Percentiles rank a stretch among this genome's conserved stretches.
These are phyloP conservation scores for Dactylellina drechsleri DNA, from an alignment of 2,329 filamentous ascomycete species.

Conservation along the genomic window DNA sequence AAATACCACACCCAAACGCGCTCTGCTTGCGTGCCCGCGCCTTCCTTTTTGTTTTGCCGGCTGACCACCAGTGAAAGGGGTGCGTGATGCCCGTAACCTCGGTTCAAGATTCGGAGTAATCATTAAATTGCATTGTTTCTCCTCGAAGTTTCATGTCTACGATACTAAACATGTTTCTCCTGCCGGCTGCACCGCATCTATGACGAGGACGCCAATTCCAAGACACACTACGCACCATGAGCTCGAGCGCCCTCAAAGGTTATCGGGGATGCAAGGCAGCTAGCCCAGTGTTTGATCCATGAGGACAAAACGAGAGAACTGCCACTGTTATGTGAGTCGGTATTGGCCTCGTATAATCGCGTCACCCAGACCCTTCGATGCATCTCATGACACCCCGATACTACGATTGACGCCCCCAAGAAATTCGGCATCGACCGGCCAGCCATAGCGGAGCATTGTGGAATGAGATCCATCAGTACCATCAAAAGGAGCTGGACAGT, in stretches of 20 bases:
- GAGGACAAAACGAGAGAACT: too few species aligned
- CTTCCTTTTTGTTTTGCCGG: constrained; percentile 3
- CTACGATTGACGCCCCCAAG: constrained; percentile 11
- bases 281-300: neutral
- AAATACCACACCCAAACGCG: constrained; percentile 17
- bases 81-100: constrained; percentile 14
- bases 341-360: too few species aligned
- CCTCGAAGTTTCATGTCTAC: constrained; percentile 11
- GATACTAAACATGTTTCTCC: constrained; percentile 22
- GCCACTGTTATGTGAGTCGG: too few species aligned
- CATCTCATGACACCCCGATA: neutral
- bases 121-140: constrained; percentile 31
- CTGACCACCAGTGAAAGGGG: constrained; percentile 8
- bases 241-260: too few species aligned
- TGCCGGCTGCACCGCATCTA: constrained; percentile 20
- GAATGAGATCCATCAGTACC: neutral
- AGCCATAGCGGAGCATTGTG: neutral
- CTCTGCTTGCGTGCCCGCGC: too few species aligned
- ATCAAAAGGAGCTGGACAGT: constrained; percentile 15
- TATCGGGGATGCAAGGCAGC: neutral
- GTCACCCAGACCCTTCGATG: neutral
- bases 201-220: constrained; percentile 10
- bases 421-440: constrained; percentile 27
- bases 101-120: constrained; percentile 26
- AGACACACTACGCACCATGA: too few species aligned